Conservation (phyloP, 208 protist genomes). For the Trypanosoma theileri region DNA sequence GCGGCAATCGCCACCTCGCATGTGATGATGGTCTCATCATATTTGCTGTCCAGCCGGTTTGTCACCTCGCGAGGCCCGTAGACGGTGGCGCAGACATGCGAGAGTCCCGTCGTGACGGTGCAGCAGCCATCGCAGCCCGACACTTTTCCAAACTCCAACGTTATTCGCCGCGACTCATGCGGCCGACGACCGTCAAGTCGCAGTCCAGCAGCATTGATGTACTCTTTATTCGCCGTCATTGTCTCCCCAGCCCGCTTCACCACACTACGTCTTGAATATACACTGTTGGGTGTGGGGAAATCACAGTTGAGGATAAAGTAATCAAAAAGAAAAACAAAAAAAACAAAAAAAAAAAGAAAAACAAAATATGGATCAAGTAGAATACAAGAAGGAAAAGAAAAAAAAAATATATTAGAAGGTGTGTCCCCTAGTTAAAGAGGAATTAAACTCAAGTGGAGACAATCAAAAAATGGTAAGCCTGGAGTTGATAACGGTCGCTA, state of each 20-base stretch:
- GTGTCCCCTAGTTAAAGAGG: too few relatives aligned
- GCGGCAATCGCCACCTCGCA: conserved; percentile 82
- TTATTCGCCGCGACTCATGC: conserved; percentile 55
- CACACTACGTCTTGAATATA: background rate
- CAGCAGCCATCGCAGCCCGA: conserved; percentile 77
- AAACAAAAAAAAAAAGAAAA: too few relatives aligned
- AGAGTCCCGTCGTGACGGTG: conserved; percentile 46
- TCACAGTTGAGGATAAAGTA: too few relatives aligned
- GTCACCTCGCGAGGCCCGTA: conserved; percentile 68
- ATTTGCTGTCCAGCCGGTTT: conserved; percentile 53
- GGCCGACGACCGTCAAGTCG: conserved; percentile 79
- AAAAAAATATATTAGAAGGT: too few relatives aligned
- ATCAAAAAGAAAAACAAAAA: too few relatives aligned
- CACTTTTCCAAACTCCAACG: conserved; percentile 67
- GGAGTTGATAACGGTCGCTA: conserved; percentile 7
- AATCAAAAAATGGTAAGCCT: background rate
- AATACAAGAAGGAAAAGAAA: too few relatives aligned
- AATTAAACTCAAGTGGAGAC: too few relatives aligned
- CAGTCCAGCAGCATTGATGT: conserved; percentile 79
- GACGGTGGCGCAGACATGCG: conserved; percentile 71
- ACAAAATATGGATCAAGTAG: too few relatives aligned
- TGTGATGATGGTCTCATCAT: conserved; percentile 69
- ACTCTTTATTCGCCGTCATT: conserved; percentile 69
- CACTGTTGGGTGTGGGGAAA: too few relatives aligned
- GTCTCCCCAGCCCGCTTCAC: too few relatives aligned